These are phyloP conservation scores for Ramaria rubella DNA, from an alignment of 768 basidiomycete genomes.

Conservation along the genomic window DNA sequence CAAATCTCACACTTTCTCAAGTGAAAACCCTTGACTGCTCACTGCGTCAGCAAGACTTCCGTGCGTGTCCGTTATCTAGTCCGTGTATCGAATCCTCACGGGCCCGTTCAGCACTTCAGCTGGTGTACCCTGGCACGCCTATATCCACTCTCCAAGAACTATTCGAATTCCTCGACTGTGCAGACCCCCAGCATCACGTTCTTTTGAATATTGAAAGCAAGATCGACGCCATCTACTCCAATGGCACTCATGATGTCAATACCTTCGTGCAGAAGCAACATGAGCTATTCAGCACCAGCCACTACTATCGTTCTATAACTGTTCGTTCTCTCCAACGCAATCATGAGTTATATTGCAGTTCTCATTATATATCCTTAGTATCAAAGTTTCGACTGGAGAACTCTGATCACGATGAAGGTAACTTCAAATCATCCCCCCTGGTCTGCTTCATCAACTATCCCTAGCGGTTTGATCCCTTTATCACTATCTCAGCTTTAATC, in stretches of 20 bases:
- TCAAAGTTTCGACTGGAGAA: constrained; percentile 81
- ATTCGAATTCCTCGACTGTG: constrained; percentile 70
- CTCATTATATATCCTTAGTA: constrained; percentile 36
- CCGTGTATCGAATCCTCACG: constrained; percentile 4
- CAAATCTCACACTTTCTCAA: constrained; percentile 73
- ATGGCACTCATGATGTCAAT: constrained; percentile 45
- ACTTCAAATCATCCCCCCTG: background rate
- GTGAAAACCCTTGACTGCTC: constrained; percentile 78
- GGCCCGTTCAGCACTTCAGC: constrained; percentile 45
- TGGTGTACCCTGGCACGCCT: constrained; percentile 59
- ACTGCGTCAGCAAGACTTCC: constrained; percentile 47
- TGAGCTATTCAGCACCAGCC: constrained; percentile 48
- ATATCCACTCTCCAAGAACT: constrained; percentile 70
- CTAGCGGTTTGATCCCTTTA: constrained; percentile 48
- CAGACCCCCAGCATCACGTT: constrained; percentile 54
- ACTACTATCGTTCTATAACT: constrained; percentile 58
- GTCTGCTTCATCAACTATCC: background rate
- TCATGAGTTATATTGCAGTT: background rate
- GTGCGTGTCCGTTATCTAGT: constrained; percentile 27
- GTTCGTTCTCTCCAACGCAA: constrained; percentile 37
- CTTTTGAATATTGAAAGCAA: constrained; percentile 79
- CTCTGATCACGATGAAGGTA: constrained; percentile 66
- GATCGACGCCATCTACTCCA: constrained; percentile 48
- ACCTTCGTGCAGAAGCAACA: constrained; percentile 61
- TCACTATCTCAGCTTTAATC: constrained; percentile 59